Evolutionary conservation across 2,329 filamentous ascomycete species (phyloP).

Genomic region (Pyrenochaeta sp.): DNA sequence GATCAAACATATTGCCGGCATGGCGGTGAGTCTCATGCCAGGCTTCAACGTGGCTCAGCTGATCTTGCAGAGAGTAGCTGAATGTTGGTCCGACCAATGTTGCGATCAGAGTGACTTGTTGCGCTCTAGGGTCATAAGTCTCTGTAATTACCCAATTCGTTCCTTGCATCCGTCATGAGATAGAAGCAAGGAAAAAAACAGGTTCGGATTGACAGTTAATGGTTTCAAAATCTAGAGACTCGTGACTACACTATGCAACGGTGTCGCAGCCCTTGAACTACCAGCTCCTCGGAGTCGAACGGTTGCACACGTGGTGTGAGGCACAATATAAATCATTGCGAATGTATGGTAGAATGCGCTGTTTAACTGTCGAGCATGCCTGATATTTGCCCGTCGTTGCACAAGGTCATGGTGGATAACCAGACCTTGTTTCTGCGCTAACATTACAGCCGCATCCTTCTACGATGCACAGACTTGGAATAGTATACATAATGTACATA

Average conservation of each 20-base stretch:
- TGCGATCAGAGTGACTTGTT: background rate
- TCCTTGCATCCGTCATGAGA: slow-evolving; percentile 10
- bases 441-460: slow-evolving; percentile 15
- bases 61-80: background rate
- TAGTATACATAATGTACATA: slow-evolving; percentile 19
- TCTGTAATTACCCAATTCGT: background rate
- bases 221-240: background rate
- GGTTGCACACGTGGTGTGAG: background rate
- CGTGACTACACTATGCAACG: slow-evolving; percentile 15
- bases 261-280: background rate
- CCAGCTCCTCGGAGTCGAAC: background rate
- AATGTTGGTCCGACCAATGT: background rate
- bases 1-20: slow-evolving; percentile 8
- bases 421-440: background rate
- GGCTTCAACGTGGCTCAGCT: slow-evolving; percentile 1
- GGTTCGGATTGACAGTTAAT: background rate
- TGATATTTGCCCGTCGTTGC: background rate
- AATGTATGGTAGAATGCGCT: background rate
- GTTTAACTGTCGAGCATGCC: background rate
- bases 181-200: slow-evolving; percentile 2
- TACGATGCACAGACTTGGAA: slow-evolving; percentile 3
- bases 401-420: background rate
- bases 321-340: background rate
- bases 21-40: slow-evolving; percentile 11
- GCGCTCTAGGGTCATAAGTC: background rate